Evolutionary conservation across 805 yeast species (phyloP).

Genomic region (Suhomyces faveliae): DNA sequence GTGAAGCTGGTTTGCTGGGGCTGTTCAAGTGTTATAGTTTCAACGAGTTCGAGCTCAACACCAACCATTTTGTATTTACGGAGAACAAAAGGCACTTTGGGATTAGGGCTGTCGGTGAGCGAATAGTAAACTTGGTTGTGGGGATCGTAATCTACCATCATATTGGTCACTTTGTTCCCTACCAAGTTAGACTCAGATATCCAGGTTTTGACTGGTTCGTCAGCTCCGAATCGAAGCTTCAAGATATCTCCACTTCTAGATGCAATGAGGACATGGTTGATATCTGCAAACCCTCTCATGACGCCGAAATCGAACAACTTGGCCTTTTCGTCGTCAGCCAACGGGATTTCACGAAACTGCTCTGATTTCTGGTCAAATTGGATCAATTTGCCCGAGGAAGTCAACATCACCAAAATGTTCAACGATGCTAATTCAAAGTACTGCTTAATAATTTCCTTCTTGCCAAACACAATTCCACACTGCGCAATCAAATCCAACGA

Average conservation of each 20-base stretch:
- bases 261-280: constrained; percentile 27
- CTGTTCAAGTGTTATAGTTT: constrained; percentile 29
- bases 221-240: constrained; percentile 35
- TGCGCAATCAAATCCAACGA: constrained; percentile 32
- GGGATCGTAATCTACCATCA: constrained; percentile 28
- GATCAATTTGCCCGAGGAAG: constrained; percentile 59
- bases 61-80: constrained; percentile 28
- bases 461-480: constrained; percentile 25
- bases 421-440: constrained; percentile 46
- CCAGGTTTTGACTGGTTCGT: constrained; percentile 20
- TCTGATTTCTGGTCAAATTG: constrained; percentile 19
- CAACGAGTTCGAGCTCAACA: constrained; percentile 19
- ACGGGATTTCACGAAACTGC: not conserved
- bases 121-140: constrained; percentile 27
- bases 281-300: constrained; percentile 39
- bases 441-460: constrained; percentile 61
- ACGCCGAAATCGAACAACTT: constrained; percentile 40
- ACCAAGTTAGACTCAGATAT: constrained; percentile 19
- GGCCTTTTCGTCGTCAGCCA: constrained; percentile 5
- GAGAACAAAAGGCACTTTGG: constrained; percentile 51
- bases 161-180: constrained; percentile 50
- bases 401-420: constrained; percentile 48
- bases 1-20: constrained; percentile 51
- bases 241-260: constrained; percentile 42
- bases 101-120: constrained; percentile 67